These are phyloP conservation scores for Fusarium aywerte DNA, from an alignment of 2,329 filamentous ascomycete species.

Conservation along the genomic window DNA sequence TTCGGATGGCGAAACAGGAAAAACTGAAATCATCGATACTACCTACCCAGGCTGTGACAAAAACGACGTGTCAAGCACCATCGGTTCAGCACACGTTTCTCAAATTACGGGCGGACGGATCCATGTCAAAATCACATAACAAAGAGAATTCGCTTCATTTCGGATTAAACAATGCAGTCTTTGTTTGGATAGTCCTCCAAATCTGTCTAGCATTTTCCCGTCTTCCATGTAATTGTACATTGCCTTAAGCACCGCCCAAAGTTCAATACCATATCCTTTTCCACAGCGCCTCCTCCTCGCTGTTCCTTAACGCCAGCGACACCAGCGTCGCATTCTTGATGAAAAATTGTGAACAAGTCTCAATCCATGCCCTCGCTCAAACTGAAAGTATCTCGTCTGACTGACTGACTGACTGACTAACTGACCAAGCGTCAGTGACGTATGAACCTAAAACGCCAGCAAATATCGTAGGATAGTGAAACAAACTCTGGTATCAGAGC, in stretches of 20 bases:
- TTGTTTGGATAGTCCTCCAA: constrained; percentile 16
- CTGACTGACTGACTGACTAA: constrained; percentile 6
- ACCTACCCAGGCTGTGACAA: constrained; percentile 25
- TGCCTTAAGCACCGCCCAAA: constrained; percentile 16
- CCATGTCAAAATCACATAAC: neutral
- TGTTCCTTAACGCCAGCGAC: constrained; percentile 48
- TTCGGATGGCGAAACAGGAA: constrained; percentile 12
- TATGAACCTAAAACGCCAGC: constrained; percentile 33
- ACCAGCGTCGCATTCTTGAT: constrained; percentile 40
- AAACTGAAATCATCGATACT: constrained; percentile 6
- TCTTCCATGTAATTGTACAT: constrained; percentile 33
- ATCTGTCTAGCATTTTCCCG: constrained; percentile 23
- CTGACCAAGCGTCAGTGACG: constrained; percentile 26
- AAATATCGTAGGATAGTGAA: constrained; percentile 28
- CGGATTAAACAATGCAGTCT: neutral
- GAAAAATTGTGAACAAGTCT: constrained; percentile 2
- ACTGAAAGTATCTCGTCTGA: constrained; percentile 19
- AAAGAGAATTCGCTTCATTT: neutral
- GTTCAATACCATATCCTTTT: constrained; percentile 29
- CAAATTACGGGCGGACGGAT: neutral
- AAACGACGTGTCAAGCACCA: constrained; percentile 6
- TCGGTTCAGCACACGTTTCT: neutral
- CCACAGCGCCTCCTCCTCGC: constrained; percentile 31
- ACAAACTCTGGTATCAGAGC: constrained; percentile 20
- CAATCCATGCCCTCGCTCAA: constrained; percentile 27